These are phyloP conservation scores for Gossypium herbaceum DNA, from an alignment of 345 rosid genomes.

Conservation along the genomic window DNA sequence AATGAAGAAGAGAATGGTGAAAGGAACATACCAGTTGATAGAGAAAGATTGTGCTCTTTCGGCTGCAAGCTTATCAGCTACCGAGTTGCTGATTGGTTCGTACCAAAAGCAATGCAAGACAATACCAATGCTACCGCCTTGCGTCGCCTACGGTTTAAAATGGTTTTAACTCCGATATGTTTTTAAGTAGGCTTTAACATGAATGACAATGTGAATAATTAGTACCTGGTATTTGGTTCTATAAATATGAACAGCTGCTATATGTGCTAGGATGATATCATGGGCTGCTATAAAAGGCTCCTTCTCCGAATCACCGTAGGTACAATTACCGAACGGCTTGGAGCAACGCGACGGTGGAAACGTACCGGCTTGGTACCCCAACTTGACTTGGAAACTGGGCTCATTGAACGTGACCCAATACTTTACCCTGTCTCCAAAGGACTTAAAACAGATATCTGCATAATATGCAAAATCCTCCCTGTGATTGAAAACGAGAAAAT, in stretches of 20 bases:
- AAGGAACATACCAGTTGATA: conserved; percentile 43
- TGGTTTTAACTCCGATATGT: too few species aligned
- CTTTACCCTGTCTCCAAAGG: conserved; percentile 58
- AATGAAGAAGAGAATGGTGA: background rate
- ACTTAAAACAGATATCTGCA: conserved; percentile 55
- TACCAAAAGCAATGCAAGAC: conserved; percentile 51
- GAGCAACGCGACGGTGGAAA: conserved; percentile 54
- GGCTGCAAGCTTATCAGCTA: conserved; percentile 45
- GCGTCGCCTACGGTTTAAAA: conserved; percentile 33
- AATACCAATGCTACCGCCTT: conserved; percentile 57
- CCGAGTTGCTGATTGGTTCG: conserved; percentile 51
- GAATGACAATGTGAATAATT: background rate
- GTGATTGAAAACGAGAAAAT: background rate
- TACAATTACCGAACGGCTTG: conserved; percentile 41
- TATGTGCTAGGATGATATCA: conserved; percentile 51
- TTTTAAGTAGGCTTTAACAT: too few species aligned
- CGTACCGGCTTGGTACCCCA: conserved; percentile 31
- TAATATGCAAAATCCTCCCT: conserved; percentile 54
- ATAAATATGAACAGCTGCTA: conserved; percentile 45
- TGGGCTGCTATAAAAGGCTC: conserved; percentile 61
- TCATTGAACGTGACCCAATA: conserved; percentile 64
- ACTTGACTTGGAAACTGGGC: conserved; percentile 32
- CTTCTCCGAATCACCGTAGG: conserved; percentile 37
- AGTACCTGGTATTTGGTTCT: conserved; percentile 50
- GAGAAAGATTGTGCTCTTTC: conserved; percentile 63